A percentile compares a stretch with the other conserved stretches of the same genome.
phyloP scores from a whole-genome alignment of 176 grass and related monocot genomes.

The Eleusine indica region DNA sequence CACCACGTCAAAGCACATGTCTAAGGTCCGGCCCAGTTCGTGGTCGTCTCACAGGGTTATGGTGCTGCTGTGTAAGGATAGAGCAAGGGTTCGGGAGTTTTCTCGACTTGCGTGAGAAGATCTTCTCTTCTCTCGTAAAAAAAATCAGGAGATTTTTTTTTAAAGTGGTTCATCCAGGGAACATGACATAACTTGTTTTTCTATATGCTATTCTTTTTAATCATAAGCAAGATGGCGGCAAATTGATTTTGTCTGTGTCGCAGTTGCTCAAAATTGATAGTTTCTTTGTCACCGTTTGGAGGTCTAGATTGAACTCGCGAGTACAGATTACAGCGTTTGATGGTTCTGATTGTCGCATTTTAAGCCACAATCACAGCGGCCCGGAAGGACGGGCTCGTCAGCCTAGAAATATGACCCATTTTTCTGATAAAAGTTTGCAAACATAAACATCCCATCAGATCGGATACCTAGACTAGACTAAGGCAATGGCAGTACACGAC shows the following conservation, averaged over 20 bases:
- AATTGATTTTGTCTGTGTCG: not conserved
- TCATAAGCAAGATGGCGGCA: not conserved
- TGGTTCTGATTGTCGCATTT: not conserved
- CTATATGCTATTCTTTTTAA: not conserved
- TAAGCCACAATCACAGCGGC: not conserved
- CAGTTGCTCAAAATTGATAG: not conserved
- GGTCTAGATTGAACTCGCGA: not conserved
- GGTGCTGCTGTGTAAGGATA: too few species aligned
- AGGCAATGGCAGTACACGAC: not conserved
- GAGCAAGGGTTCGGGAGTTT: too few species aligned
- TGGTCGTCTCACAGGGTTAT: too few species aligned
- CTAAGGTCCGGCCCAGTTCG: too few species aligned
- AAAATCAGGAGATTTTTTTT: too few species aligned
- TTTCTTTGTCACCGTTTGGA: not conserved
- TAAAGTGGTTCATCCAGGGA: not conserved
- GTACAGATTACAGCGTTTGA: not conserved
- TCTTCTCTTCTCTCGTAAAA: too few species aligned
- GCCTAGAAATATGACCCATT: not conserved
- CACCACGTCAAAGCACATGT: too few species aligned
- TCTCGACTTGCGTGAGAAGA: too few species aligned
- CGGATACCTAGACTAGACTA: not conserved
- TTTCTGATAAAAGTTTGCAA: not conserved
- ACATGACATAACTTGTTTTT: too few species aligned
- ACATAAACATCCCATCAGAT: not conserved
- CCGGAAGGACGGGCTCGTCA: not conserved